Evolutionary conservation across 2,329 filamentous ascomycete species (phyloP).

Genomic region (Pseudogymnoascus sp.): DNA sequence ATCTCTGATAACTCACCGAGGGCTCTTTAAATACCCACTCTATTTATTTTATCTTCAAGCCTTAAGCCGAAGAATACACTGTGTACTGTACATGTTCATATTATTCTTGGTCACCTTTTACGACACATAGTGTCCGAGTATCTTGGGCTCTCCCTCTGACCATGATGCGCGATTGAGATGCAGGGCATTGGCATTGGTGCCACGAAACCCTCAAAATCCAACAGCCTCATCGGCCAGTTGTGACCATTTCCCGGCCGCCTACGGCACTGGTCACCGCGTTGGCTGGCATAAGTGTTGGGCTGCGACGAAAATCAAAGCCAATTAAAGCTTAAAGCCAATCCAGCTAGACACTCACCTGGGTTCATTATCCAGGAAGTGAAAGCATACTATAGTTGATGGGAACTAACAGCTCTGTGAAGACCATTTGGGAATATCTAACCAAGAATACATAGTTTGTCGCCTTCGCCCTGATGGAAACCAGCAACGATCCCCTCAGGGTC

Average conservation of each 20-base stretch:
- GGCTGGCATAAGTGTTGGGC: neutral
- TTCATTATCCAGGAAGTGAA: neutral
- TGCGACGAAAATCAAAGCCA: neutral
- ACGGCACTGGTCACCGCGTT: neutral
- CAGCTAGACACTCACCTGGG: neutral
- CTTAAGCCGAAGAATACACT: neutral
- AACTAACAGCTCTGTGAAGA: neutral
- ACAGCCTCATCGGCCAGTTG: neutral
- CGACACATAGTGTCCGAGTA: neutral
- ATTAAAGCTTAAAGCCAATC: neutral
- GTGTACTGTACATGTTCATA: neutral
- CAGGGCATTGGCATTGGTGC: neutral
- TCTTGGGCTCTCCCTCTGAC: neutral
- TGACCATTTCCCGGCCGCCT: neutral
- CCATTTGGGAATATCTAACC: neutral
- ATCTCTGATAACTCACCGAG: neutral
- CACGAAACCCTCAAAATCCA: neutral
- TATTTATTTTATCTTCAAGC: neutral
- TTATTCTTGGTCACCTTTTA: neutral
- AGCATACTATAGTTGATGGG: neutral
- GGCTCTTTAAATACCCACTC: neutral
- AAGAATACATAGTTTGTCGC: neutral
- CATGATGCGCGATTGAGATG: neutral
- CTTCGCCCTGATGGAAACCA: neutral
- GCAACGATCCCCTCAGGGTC: neutral